A percentile compares a stretch with the other conserved stretches of the same genome.
phyloP scores from a whole-genome alignment of 1,139 yeast genomes.

The Kurtzmaniella natalensis region DNA sequence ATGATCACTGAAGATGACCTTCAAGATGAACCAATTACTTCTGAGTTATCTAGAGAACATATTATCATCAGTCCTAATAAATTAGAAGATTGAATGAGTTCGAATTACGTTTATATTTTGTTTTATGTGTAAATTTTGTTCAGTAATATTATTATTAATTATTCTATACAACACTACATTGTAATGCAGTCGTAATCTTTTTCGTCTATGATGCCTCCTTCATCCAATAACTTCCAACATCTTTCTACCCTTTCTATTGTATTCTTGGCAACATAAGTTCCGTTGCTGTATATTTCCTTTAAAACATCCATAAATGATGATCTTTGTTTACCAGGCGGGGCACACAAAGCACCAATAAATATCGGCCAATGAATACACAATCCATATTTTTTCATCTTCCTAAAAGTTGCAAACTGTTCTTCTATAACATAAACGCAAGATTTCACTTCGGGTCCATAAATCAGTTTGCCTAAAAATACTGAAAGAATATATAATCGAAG shows the following conservation, averaged over 20 bases:
- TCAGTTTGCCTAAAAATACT: conserved; percentile 6
- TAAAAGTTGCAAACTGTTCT: conserved; percentile 8
- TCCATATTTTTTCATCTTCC: conserved; percentile 5
- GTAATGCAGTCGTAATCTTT: conserved; percentile 9
- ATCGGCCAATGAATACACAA: conserved; percentile 10
- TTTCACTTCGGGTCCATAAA: conserved; percentile 7
- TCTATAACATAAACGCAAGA: conserved; percentile 7
- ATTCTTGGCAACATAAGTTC: conserved; percentile 8
- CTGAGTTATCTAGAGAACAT: conserved; percentile 5
- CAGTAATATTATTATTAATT: conserved; percentile 2
- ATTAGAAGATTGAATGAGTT: no score
- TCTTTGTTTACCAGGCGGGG: conserved; percentile 6
- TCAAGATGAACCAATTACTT: conserved; percentile 2
- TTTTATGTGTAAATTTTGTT: no score
- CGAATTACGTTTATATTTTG: no score
- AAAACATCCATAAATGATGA: conserved; percentile 3
- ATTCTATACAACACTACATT: not conserved
- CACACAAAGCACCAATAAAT: conserved; percentile 9
- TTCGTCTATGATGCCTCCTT: conserved; percentile 7
- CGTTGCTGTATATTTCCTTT: conserved; percentile 4
- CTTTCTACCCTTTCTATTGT: conserved; percentile 7
- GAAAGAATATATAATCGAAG: conserved; percentile 6
- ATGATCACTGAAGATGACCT: conserved; percentile 3
- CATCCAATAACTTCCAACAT: conserved; percentile 7
- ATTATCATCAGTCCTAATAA: conserved; percentile 1